phyloP scores from a whole-genome alignment of 2,329 filamentous ascomycete genomes.

The Fusarium guadeloupense region DNA sequence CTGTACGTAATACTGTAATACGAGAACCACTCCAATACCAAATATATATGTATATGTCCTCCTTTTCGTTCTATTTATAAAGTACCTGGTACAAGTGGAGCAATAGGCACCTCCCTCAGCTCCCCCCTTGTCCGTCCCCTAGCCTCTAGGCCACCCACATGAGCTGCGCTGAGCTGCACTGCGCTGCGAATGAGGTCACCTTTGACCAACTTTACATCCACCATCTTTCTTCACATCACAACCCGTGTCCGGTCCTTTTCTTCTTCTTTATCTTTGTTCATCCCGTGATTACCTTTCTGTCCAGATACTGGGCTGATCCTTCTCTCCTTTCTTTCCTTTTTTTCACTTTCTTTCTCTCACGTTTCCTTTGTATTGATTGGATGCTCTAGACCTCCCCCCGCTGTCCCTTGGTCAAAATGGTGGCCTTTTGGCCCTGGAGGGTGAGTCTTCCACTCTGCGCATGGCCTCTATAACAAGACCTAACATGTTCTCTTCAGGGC shows the following conservation, averaged over 20 bases:
- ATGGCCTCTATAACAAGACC: not conserved
- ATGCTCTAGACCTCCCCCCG: slow-evolving; percentile 7
- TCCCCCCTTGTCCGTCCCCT: slow-evolving; percentile 6
- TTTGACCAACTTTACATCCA: slow-evolving; percentile 2
- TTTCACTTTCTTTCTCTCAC: not conserved
- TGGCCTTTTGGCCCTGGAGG: slow-evolving; percentile 87
- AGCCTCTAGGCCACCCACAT: slow-evolving; percentile 8
- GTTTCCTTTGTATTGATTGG: slow-evolving; percentile 26
- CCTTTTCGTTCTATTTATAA: not conserved
- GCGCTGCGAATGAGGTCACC: slow-evolving; percentile 20
- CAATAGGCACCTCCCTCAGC: not conserved
- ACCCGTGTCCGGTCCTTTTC: slow-evolving; percentile 2
- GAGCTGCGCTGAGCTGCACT: slow-evolving; percentile 9
- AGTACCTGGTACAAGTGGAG: slow-evolving; percentile 6
- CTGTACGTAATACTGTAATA: no score
- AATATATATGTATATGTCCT: no score
- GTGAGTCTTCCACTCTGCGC: slow-evolving; percentile 54
- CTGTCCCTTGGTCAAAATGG: slow-evolving; percentile 62
- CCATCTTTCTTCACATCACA: slow-evolving; percentile 12
- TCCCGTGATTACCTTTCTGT: not conserved
- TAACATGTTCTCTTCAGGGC: slow-evolving; percentile 62
- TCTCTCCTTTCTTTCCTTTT: slow-evolving; percentile 16
- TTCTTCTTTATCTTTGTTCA: slow-evolving; percentile 7
- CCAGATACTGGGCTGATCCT: slow-evolving; percentile 5
- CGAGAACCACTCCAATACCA: no score